Percentiles rank a stretch among this genome's conserved stretches.
These are phyloP conservation scores for Candida ovalis DNA, from an alignment of 805 yeast species.

Conservation along the genomic window DNA sequence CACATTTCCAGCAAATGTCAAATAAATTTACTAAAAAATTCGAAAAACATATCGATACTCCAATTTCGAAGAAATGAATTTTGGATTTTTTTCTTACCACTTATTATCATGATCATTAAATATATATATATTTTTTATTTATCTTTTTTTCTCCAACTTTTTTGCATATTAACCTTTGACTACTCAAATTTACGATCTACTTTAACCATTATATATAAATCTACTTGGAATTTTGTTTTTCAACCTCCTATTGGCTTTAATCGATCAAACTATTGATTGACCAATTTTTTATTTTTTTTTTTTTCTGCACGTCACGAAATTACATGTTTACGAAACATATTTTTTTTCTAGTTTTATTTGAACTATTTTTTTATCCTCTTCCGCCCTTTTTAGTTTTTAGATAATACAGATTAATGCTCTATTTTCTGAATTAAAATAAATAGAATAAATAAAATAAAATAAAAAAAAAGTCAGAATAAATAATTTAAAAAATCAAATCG, in stretches of 20 bases:
- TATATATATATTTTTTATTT: not conserved
- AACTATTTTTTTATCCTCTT: no score
- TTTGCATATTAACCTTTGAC: not conserved
- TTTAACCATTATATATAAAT: no score
- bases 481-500: not conserved
- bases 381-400: not conserved
- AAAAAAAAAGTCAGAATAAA: not conserved
- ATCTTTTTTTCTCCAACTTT: not conserved
- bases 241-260: not conserved
- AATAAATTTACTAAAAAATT: slow-evolving; percentile 17
- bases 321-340: not conserved
- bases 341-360: no score
- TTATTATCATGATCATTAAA: no score
- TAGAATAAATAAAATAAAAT: no score
- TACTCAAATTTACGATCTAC: no score
- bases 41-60: slow-evolving; percentile 30
- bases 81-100: no score
- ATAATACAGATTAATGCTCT: not conserved
- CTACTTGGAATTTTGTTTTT: no score
- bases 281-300: no score
- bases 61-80: slow-evolving; percentile 20
- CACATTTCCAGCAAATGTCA: slow-evolving; percentile 3
- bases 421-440: not conserved
- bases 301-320: not conserved
- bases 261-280: not conserved